Base-by-base conservation (phyloP, 1,139 yeast genomes). In the Protomyces macrosporus region DNA sequence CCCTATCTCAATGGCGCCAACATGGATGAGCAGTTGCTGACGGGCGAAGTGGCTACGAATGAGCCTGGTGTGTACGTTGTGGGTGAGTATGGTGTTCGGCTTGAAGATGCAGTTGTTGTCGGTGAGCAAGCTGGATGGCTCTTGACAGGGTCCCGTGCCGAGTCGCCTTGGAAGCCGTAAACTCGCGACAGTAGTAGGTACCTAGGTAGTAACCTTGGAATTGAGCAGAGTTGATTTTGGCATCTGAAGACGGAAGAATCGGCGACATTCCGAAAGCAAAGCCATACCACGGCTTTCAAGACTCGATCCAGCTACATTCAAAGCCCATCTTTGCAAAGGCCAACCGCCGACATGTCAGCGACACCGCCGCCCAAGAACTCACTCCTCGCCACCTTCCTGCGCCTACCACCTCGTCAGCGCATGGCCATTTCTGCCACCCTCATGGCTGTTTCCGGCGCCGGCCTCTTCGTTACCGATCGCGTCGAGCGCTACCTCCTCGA, bases 11-110 rank as follows among this genome's bases (percentile, higher is more conserved):
- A 62, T 42, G 57, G 60, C 10, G 65, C 65, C 12, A 62, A 62
- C 14, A n/a, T 16, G 6, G 52, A 52, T 7, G 50, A 33, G 2
- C 36, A 33, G 48, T 5, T 48, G 14, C 34, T 48, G 14, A 34
- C 16, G 30, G 63, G 63, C 5, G 57, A 62, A 10, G 97, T 93
- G 2, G 79, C 93, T 54, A 93, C 98, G 0, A 84, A 93, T 39
- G 98, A 93, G 73, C 98, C 98, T 0, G 98, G 98, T 34, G 81
- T 93, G 45, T 93, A 93, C 73, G 83, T 95, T 53, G 98, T 98
- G 0, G 78, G 80, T 9, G 55, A 36, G 39, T 57, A 48, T 34
- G 60, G 60, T 6, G 86, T 93, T 35, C 83, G 98, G 71, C 87
- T 93, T 45, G 98, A 93, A 74, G 98, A 93, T 75, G 91, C 91